Evolutionary conservation across 2,329 filamentous ascomycete species (phyloP), one percentile per base, ranked within the genome.

Genomic region (Purpureocillium takamizusanense): DNA sequence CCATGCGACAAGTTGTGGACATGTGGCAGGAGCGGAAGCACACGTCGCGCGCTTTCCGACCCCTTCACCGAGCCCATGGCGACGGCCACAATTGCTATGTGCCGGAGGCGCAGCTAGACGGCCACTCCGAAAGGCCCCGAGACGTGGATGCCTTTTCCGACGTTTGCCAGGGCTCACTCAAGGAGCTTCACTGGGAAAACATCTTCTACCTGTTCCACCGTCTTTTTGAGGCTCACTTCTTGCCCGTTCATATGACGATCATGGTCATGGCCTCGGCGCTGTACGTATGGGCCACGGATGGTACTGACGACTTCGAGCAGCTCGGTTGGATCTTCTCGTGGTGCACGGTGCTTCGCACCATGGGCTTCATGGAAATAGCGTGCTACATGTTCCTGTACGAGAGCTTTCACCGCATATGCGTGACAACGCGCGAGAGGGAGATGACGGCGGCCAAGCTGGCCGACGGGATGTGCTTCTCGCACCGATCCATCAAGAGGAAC

Each of bases 211-310:
- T 85, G 25, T 69, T 72, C 52, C 78, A 82, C 52, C 74, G 82
- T 14, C 62, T 86, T n/a, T 86, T 82, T 50, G 81, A 86, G 55
- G 81, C 81, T 0, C 81, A 86, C 55, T 85, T 85, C 54, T 62
- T 86, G 17, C 80, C 81, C 0, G 70, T 78, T 13, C 81, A 86
- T 50, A 77, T 78, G 62, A 75, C 73, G 7, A 74, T 83, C 33
- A 64, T 83, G 21, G 66, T 85, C 18, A 49, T 83, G 32, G 69
- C 76, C 2, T 81, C 78, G 1, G 72, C 74, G 1, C 49, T 83
- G 4, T 85, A 78, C 55, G 61, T 69, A 30, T 67, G 69, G 51
- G 61, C 76, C 25, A 72, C 72, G 12, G 65, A 75, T 40, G 64
- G 64, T 42, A 59, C 63, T 37, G 57, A 63, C 31, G 69, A 79